Conservation (phyloP, 2,329 filamentous ascomycete species). For the Neofusicoccum sp. region DNA sequence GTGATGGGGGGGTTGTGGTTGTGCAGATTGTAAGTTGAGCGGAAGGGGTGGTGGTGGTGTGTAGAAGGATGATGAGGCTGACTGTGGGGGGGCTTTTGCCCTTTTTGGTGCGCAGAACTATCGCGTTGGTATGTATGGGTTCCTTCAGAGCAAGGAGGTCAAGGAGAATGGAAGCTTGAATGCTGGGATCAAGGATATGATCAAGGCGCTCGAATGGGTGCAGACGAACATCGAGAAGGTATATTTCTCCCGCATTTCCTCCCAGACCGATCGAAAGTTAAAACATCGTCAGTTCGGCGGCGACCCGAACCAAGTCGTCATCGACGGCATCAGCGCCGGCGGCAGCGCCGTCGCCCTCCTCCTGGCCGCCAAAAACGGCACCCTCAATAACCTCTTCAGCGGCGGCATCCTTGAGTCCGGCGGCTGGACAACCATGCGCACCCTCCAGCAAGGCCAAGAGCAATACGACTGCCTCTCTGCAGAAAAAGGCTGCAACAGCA, state of each 20-base stretch:
- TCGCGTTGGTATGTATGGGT: conserved; percentile 60
- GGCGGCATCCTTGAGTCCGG: conserved; percentile 57
- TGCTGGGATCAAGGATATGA: conserved; percentile 56
- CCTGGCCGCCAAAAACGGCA: conserved; percentile 50
- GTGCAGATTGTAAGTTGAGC: conserved; percentile 47
- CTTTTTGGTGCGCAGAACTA: conserved; percentile 55
- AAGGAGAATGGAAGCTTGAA: conserved; percentile 57
- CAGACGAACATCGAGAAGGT: conserved; percentile 45
- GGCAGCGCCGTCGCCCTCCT: conserved; percentile 59
- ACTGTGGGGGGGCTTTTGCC: too few relatives aligned
- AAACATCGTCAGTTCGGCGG: conserved; percentile 55
- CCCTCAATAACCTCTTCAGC: conserved; percentile 52
- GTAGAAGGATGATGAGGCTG: neutral
- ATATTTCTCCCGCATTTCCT: too few relatives aligned
- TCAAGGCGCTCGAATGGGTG: conserved; percentile 54
- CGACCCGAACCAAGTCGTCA: conserved; percentile 50
- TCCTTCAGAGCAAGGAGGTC: conserved; percentile 59
- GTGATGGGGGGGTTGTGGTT: conserved; percentile 61
- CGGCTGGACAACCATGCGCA: conserved; percentile 54
- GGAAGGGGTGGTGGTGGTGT: too few relatives aligned
- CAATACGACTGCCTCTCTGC: conserved; percentile 55
- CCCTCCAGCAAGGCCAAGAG: conserved; percentile 52
- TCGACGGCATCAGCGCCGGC: conserved; percentile 54
- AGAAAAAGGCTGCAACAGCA: conserved; percentile 49
- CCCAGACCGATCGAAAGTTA: too few relatives aligned